Percentiles rank a stretch among this genome's conserved stretches.
Evolutionary conservation across 1,284 basidiomycete genomes (phyloP).

Genomic region (Ceratobasidium sp.): DNA sequence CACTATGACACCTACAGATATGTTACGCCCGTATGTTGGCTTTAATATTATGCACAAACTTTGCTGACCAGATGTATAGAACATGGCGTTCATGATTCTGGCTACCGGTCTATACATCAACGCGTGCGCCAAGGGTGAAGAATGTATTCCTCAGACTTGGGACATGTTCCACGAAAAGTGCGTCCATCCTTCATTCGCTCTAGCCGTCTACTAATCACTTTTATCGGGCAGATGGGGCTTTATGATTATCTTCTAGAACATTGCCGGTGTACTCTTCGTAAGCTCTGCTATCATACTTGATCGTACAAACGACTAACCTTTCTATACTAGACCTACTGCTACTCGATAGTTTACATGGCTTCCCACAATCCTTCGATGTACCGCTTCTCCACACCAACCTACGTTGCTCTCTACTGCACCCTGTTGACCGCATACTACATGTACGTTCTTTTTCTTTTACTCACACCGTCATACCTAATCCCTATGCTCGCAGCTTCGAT

Average conservation of each 20-base stretch:
- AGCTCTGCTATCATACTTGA: constrained; percentile 71
- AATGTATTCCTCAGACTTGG: constrained; percentile 99
- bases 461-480: constrained; percentile 46
- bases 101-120: constrained; percentile 98
- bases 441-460: constrained; percentile 61
- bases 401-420: constrained; percentile 78
- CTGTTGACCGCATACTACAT: constrained; percentile 88
- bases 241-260: constrained; percentile 98
- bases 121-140: constrained; percentile 94
- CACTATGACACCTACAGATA: constrained; percentile 95
- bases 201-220: neutral
- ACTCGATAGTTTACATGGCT: constrained; percentile 98
- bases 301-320: constrained; percentile 19
- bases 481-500: constrained; percentile 76
- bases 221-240: constrained; percentile 75
- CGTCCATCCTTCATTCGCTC: constrained; percentile 27
- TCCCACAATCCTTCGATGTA: constrained; percentile 91
- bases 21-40: constrained; percentile 81
- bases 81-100: constrained; percentile 97
- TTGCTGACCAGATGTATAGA: constrained; percentile 64
- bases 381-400: constrained; percentile 83
- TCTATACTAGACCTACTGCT: constrained; percentile 85
- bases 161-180: constrained; percentile 98
- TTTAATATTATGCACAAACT: neutral
- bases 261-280: constrained; percentile 75